Conservation (phyloP, 2,329 filamentous ascomycete genomes). For the Verticillium nubilum region DNA sequence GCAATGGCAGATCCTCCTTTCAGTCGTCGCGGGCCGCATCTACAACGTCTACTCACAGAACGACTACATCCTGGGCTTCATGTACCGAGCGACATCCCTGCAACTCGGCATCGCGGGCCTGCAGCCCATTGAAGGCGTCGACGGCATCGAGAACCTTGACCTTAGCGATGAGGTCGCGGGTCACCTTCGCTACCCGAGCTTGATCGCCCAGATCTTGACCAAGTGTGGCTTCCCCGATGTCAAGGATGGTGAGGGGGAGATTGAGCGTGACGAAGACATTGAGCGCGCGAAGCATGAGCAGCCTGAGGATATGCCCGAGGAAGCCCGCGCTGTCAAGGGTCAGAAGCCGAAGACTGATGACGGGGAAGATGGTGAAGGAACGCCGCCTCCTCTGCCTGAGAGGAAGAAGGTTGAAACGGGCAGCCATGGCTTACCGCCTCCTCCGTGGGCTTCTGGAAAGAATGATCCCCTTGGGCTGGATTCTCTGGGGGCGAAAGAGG, state of each 20-base stretch:
- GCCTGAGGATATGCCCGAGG: neutral
- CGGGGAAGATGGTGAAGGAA: neutral
- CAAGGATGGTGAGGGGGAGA: constrained; percentile 33
- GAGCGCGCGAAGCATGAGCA: constrained; percentile 23
- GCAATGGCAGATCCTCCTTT: constrained; percentile 72
- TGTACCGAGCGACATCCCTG: constrained; percentile 80
- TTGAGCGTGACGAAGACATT: constrained; percentile 44
- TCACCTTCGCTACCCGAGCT: constrained; percentile 45
- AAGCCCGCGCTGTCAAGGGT: neutral
- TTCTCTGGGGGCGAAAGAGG: neutral
- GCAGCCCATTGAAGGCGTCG: constrained; percentile 63
- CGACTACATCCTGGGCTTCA: constrained; percentile 80
- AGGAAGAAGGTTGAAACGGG: neutral
- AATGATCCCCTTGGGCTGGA: neutral
- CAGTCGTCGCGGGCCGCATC: constrained; percentile 73
- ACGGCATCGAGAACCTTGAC: constrained; percentile 56
- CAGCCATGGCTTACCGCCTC: neutral
- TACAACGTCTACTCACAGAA: constrained; percentile 87
- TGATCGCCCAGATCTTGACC: constrained; percentile 46
- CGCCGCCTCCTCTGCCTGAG: neutral
- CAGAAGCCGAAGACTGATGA: neutral
- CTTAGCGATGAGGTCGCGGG: constrained; percentile 47
- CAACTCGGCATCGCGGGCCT: constrained; percentile 81
- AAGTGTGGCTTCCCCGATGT: constrained; percentile 46
- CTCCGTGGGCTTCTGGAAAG: neutral